Evolutionary conservation across 495 filamentous ascomycete genomes (phyloP), one percentile per base, ranked within the genome.

Genomic region (Melanomma pulvis-pyrius): DNA sequence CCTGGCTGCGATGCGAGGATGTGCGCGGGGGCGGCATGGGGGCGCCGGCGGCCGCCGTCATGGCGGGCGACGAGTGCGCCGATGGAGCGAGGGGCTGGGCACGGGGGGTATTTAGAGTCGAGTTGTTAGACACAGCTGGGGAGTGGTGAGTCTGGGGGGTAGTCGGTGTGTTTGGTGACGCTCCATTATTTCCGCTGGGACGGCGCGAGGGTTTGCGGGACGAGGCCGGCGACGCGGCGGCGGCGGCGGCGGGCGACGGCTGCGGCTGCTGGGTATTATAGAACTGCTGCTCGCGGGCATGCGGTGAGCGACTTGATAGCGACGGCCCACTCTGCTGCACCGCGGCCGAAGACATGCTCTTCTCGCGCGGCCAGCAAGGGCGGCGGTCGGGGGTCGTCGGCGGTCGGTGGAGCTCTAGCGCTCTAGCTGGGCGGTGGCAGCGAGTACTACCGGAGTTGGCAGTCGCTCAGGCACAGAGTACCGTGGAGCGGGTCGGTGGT

Each of bases 1-100:
- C 25, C 39, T 70, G 61, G 47, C 25, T 68, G 54, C 52, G 75
- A 59, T 84, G 84, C 26, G 86, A 88, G 12, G 86, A 88, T 1
- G 86, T 88, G 59, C 88, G 84, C 29, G 86, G 84, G 44, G 86
- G 87, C 59, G 83, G 85, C 62, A 83, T 82, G 57, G 66, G 62
- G 69, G 78, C 50, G 72, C 76, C 65, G 62, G 74, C 64, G 44
- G 76, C 65, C 61, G 59, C 75, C 72, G 75, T 73, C 76, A 76
- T 78, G 79, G 71, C 60, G 32, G 83, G 75, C 24, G 78, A 78
- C 11, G 69, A 54, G 63, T 73, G 69, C 15, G 71, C 80, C 59
- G 67, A 78, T 70, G 60, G 81, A 73, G 71, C 79, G 50, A 74
- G 39, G 75, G 75, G 67, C 73, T 68, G 68, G 71, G 76, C 62